Evolutionary conservation across 352 stramenopile genomes (phyloP).

Genomic region (Globisporangium ultimum): DNA sequence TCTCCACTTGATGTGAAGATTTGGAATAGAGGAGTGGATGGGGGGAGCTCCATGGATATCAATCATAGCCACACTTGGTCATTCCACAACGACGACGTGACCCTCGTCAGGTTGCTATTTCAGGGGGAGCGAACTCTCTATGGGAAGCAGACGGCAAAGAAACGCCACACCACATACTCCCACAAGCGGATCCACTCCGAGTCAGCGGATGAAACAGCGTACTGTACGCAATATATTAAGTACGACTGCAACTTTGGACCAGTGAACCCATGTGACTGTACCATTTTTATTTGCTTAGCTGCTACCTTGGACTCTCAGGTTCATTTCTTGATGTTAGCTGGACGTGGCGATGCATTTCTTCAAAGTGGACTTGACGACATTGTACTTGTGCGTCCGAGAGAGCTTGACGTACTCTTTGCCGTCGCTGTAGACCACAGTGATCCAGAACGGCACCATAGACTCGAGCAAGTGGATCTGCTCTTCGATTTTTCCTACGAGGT

Average conservation of each 20-base stretch:
- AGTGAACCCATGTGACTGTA: background rate
- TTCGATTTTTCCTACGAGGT: constrained; percentile 34
- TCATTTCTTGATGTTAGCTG: background rate
- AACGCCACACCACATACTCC: background rate
- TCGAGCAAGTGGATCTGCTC: constrained; percentile 73
- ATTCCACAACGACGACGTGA: background rate
- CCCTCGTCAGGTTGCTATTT: background rate
- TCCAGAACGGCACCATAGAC: constrained; percentile 67
- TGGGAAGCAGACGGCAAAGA: background rate
- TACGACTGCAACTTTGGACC: too few species aligned
- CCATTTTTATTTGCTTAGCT: background rate
- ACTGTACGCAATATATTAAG: too few species aligned
- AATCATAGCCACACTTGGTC: background rate
- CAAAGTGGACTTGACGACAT: constrained; percentile 55
- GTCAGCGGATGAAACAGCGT: background rate
- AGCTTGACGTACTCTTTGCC: constrained; percentile 71
- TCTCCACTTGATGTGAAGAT: background rate
- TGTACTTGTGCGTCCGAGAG: constrained; percentile 58
- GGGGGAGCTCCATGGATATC: background rate
- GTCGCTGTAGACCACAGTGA: constrained; percentile 59
- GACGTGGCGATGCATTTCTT: constrained; percentile 36
- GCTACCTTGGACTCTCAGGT: constrained; percentile 49
- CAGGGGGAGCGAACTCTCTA: background rate
- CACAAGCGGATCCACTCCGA: background rate
- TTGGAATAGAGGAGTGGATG: background rate